phyloP scores from a whole-genome alignment of 805 yeast species.

The Hyphopichia homilentoma region DNA sequence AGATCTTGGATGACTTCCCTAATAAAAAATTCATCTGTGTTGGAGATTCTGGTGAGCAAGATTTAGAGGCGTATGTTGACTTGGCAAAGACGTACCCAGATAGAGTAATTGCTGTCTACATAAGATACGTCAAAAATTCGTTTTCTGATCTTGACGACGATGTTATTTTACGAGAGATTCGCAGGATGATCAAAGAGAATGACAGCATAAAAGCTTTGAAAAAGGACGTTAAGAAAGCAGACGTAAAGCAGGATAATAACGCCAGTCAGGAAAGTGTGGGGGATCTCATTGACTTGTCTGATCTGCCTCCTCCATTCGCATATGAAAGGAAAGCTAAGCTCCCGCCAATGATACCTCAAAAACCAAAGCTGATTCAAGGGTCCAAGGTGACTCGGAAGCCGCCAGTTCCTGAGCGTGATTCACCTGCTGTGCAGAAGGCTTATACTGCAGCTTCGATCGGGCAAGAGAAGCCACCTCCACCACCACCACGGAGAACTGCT shows the following conservation, averaged over 20 bases:
- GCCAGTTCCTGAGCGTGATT: slow-evolving; percentile 28
- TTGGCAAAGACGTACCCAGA: slow-evolving; percentile 60
- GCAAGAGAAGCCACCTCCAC: slow-evolving; percentile 7
- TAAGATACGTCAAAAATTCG: slow-evolving; percentile 71
- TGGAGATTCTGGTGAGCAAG: slow-evolving; percentile 96
- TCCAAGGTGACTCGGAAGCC: slow-evolving; percentile 23
- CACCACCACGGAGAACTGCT: slow-evolving; percentile 16
- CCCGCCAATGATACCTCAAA: slow-evolving; percentile 47
- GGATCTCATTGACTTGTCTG: slow-evolving; percentile 38
- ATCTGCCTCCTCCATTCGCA: slow-evolving; percentile 16
- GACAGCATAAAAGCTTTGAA: slow-evolving; percentile 4
- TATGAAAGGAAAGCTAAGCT: slow-evolving; percentile 12
- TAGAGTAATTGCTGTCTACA: slow-evolving; percentile 69
- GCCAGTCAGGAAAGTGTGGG: slow-evolving; percentile 11
- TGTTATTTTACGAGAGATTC: slow-evolving; percentile 28
- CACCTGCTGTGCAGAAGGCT: neutral
- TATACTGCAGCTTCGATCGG: neutral
- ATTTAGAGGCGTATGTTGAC: slow-evolving; percentile 83
- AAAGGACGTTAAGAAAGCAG: slow-evolving; percentile 21
- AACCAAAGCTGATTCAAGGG: slow-evolving; percentile 41
- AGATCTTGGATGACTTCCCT: slow-evolving; percentile 71
- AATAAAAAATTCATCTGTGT: slow-evolving; percentile 72
- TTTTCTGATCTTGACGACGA: slow-evolving; percentile 52
- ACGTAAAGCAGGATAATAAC: slow-evolving; percentile 14
- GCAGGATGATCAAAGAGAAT: slow-evolving; percentile 15